Percentiles rank a stretch among this genome's conserved stretches.
These are phyloP conservation scores for Penicillium cosmopolitanum DNA, from an alignment of 495 filamentous ascomycete genomes.

Conservation along the genomic window DNA sequence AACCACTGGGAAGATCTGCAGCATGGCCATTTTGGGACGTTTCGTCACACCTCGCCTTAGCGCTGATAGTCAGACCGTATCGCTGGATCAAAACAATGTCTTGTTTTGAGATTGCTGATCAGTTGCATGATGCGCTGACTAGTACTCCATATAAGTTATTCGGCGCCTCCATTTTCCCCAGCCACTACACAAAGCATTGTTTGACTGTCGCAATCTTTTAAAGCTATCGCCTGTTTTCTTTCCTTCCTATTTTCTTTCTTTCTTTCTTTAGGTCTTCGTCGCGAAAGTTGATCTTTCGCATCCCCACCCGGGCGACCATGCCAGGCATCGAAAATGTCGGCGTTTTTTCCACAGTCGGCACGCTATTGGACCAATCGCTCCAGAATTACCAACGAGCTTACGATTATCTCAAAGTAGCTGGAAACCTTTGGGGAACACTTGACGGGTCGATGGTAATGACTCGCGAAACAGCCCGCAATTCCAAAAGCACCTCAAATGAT, in stretches of 20 bases:
- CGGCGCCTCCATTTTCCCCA: neutral
- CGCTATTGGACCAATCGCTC: neutral
- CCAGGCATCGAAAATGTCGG: slow-evolving; percentile 2
- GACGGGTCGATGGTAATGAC: neutral
- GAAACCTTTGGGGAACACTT: slow-evolving; percentile 1
- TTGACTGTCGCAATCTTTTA: neutral
- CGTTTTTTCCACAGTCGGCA: neutral
- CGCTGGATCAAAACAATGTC: neutral
- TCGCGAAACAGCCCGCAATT: neutral
- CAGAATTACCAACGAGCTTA: neutral
- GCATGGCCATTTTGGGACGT: neutral
- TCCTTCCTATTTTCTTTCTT: neutral
- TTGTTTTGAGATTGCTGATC: neutral
- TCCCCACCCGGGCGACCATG: neutral
- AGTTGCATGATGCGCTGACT: neutral
- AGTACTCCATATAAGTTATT: neutral
- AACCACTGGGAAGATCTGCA: neutral
- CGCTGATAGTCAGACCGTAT: neutral
- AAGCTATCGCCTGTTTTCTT: neutral
- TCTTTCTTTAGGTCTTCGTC: neutral
- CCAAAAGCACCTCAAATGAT: neutral
- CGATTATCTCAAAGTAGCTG: slow-evolving; percentile 1
- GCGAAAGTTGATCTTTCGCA: neutral
- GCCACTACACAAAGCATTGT: no score
- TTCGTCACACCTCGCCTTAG: neutral